Percentiles rank a stretch among this genome's conserved stretches.
Conservation (phyloP, 371 early-diverging fungal species). For the Mortierella sp. region DNA sequence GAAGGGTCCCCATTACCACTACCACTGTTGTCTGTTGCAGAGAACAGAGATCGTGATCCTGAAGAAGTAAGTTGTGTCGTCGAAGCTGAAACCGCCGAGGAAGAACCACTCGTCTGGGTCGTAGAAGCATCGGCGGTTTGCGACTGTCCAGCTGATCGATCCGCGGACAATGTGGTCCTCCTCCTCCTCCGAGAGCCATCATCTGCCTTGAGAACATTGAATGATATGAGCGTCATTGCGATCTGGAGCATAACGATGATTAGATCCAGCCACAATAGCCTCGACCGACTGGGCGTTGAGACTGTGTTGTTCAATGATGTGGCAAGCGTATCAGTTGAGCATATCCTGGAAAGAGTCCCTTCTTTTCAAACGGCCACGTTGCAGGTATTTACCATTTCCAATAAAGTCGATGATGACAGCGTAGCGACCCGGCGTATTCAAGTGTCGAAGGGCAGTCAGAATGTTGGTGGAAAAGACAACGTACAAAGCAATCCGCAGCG, state of each 20-base stretch:
- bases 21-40: background rate
- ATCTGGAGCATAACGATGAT: slow-evolving; percentile 26
- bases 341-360: too few species aligned
- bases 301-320: too few species aligned
- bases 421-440: slow-evolving; percentile 25
- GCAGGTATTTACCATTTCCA: slow-evolving; percentile 25
- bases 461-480: slow-evolving; percentile 13
- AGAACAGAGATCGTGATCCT: background rate
- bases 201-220: slow-evolving; percentile 18
- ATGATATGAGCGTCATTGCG: slow-evolving; percentile 21
- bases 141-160: background rate
- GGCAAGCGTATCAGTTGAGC: too few species aligned
- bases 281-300: slow-evolving; percentile 28
- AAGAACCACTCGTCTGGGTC: too few species aligned
- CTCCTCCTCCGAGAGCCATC: background rate
- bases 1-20: background rate
- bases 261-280: slow-evolving; percentile 25
- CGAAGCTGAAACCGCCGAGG: too few species aligned
- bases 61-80: too few species aligned
- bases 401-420: slow-evolving; percentile 49
- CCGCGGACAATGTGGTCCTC: background rate
- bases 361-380: background rate
- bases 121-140: background rate
- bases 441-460: slow-evolving; percentile 26
- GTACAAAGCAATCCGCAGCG: slow-evolving; percentile 38